Percentiles rank a stretch among this genome's conserved stretches.
Conservation (phyloP, 495 filamentous ascomycete genomes). For the Aspergillus haitiensis region DNA sequence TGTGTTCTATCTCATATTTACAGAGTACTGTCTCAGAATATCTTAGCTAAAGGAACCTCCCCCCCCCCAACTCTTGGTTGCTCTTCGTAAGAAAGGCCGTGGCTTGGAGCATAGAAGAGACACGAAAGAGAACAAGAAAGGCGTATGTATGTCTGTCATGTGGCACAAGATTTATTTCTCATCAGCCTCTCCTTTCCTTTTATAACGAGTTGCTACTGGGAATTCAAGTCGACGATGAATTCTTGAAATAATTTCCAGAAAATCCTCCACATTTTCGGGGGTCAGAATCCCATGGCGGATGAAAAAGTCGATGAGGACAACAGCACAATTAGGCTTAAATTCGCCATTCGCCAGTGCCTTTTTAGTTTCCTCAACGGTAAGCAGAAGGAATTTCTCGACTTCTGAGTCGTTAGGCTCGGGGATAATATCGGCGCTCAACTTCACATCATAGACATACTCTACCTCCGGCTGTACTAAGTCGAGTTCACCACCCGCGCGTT, state of each 20-base stretch:
- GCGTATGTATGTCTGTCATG: too few relatives aligned
- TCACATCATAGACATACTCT: slow-evolving; percentile 89
- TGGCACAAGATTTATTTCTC: too few relatives aligned
- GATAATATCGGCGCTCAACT: slow-evolving; percentile 64
- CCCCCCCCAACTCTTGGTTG: too few relatives aligned
- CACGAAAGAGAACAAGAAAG: too few relatives aligned
- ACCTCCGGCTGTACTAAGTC: slow-evolving; percentile 90
- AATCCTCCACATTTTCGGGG: slow-evolving; percentile 78
- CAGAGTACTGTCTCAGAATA: too few relatives aligned
- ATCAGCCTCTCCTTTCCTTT: too few relatives aligned
- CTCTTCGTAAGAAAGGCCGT: too few relatives aligned
- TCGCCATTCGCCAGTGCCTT: slow-evolving; percentile 65
- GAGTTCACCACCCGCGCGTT: slow-evolving; percentile 77
- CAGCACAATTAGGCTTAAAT: slow-evolving; percentile 93
- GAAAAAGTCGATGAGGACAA: slow-evolving; percentile 88
- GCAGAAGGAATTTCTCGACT: slow-evolving; percentile 81
- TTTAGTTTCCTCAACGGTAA: slow-evolving; percentile 71
- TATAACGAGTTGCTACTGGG: slow-evolving; percentile 55
- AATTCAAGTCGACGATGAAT: slow-evolving; percentile 83
- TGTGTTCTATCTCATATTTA: too few relatives aligned
- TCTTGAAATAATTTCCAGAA: slow-evolving; percentile 69
- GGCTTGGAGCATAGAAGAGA: too few relatives aligned
- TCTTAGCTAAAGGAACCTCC: too few relatives aligned
- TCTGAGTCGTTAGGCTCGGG: slow-evolving; percentile 81
- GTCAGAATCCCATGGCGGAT: slow-evolving; percentile 81